These are phyloP conservation scores for Biscogniauxia sp. DNA, from an alignment of 2,329 filamentous ascomycete species.

Conservation along the genomic window DNA sequence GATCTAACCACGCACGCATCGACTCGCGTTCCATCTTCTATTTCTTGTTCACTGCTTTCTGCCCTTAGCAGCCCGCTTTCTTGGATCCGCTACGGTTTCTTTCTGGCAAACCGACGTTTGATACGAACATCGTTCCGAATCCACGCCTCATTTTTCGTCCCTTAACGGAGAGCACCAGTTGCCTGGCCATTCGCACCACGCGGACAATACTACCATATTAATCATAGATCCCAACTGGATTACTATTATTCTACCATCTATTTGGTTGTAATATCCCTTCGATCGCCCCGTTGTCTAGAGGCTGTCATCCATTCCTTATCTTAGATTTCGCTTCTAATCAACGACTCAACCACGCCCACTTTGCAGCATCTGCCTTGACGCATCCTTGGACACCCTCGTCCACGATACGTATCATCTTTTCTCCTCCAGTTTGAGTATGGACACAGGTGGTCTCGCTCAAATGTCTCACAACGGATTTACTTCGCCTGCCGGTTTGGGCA, in stretches of 20 bases:
- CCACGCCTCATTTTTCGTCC: slow-evolving; percentile 13
- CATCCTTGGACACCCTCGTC: slow-evolving; percentile 16
- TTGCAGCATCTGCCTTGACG: slow-evolving; percentile 20
- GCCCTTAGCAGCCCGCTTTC: slow-evolving; percentile 26
- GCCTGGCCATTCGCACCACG: slow-evolving; percentile 19
- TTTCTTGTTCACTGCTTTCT: slow-evolving; percentile 33
- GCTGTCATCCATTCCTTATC: slow-evolving; percentile 32
- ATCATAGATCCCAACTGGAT: slow-evolving; percentile 20
- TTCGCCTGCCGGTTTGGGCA: slow-evolving; percentile 68
- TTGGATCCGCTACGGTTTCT: slow-evolving; percentile 29
- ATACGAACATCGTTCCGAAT: slow-evolving; percentile 29
- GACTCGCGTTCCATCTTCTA: slow-evolving; percentile 24
- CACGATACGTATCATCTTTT: slow-evolving; percentile 18
- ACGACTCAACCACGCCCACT: slow-evolving; percentile 5
- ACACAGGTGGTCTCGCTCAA: slow-evolving; percentile 99
- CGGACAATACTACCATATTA: slow-evolving; percentile 24
- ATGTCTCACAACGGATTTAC: slow-evolving; percentile 88
- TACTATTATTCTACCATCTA: slow-evolving; percentile 23
- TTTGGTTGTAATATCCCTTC: slow-evolving; percentile 33
- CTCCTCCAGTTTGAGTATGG: slow-evolving; percentile 53
- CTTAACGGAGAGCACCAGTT: slow-evolving; percentile 20
- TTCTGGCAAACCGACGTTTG: slow-evolving; percentile 33
- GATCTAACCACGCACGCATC: slow-evolving; percentile 17
- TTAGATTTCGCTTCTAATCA: slow-evolving; percentile 30
- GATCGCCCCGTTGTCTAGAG: slow-evolving; percentile 27